Conservation (phyloP, 2,329 filamentous ascomycete genomes). For the Colletotrichum higginsianum region DNA sequence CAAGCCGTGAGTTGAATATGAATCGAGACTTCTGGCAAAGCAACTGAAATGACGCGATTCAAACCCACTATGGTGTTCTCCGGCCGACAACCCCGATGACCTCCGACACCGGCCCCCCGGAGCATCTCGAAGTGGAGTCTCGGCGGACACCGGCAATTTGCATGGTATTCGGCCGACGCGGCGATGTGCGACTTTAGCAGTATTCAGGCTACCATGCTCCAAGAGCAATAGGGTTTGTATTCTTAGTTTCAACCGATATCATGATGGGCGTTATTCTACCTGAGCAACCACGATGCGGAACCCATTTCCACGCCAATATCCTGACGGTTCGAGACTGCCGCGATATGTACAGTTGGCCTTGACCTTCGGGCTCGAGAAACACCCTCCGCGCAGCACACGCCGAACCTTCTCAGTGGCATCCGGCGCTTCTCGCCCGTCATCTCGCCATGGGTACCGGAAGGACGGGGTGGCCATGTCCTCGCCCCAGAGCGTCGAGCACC, state of each 20-base stretch:
- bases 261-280: neutral
- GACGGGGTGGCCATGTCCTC: constrained; percentile 18
- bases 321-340: constrained; percentile 24
- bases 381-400: constrained; percentile 3
- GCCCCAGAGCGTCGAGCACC: constrained; percentile 36
- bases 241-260: too few species aligned
- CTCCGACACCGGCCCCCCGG: constrained; percentile 3
- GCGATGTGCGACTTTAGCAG: too few species aligned
- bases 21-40: too few species aligned
- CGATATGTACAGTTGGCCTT: constrained; percentile 35
- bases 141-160: neutral
- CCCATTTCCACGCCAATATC: constrained; percentile 27
- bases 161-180: neutral
- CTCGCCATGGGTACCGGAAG: constrained; percentile 20
- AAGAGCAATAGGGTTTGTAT: too few species aligned
- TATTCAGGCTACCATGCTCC: too few species aligned
- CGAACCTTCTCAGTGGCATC: neutral
- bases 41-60: constrained; percentile 18
- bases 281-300: constrained; percentile 15
- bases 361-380: constrained; percentile 19
- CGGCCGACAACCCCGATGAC: neutral
- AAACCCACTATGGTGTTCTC: constrained; percentile 15
- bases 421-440: constrained; percentile 4
- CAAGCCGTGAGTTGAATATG: too few species aligned
- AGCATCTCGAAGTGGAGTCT: neutral